Evolutionary conservation across 441 rosid genomes (phyloP).

Genomic region (Flueggea neowawraea): DNA sequence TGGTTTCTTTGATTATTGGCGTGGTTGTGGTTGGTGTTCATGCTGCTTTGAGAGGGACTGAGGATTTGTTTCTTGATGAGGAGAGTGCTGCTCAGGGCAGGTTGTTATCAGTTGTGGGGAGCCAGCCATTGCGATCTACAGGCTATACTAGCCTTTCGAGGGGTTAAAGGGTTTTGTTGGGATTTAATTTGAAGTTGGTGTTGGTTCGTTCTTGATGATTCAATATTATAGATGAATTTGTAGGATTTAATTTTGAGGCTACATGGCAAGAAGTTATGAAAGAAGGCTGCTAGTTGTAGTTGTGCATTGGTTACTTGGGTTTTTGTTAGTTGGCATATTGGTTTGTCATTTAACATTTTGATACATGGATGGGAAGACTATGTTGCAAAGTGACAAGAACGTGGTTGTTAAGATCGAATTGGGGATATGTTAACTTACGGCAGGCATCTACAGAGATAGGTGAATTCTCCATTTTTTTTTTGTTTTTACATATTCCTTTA

Average conservation of each 20-base stretch:
- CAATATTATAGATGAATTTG: not conserved
- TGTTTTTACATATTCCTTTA: no score
- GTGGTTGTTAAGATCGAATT: constrained; percentile 1
- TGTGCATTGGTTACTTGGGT: not conserved
- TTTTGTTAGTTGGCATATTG: not conserved
- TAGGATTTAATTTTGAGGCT: not conserved
- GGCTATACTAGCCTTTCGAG: constrained; percentile 45
- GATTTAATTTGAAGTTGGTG: not conserved
- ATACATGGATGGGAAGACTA: not conserved
- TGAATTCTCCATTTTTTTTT: not conserved
- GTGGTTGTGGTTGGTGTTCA: constrained; percentile 56
- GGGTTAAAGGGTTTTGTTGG: not conserved
- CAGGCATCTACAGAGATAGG: constrained; percentile 6
- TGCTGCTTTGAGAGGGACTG: constrained; percentile 51
- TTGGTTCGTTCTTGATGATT: not conserved
- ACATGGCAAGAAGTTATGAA: not conserved
- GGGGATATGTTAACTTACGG: not conserved
- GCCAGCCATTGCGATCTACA: constrained; percentile 36
- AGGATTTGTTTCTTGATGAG: constrained; percentile 70
- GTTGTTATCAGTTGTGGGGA: constrained; percentile 52
- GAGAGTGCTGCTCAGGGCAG: constrained; percentile 61
- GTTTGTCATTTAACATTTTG: not conserved
- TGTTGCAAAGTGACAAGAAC: constrained; percentile 3
- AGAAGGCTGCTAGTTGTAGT: constrained; percentile 9
- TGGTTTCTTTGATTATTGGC: constrained; percentile 56